phyloP scores from a whole-genome alignment of 768 basidiomycete genomes.

The Kwoniella newhampshirensis region DNA sequence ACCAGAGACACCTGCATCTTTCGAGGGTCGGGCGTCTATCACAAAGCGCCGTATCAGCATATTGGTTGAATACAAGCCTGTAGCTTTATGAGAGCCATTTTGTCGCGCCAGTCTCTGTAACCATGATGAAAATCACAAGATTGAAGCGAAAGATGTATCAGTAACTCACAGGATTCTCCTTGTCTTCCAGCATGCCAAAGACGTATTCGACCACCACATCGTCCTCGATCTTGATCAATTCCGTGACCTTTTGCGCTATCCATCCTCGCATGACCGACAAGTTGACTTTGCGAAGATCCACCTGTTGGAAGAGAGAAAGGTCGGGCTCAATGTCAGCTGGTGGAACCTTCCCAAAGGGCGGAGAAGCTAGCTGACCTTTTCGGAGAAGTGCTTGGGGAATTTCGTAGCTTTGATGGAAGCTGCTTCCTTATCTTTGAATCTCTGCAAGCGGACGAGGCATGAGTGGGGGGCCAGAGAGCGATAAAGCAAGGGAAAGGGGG shows the following conservation, averaged over 20 bases:
- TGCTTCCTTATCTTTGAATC: conserved; percentile 92
- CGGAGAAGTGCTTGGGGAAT: conserved; percentile 83
- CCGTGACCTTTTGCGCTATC: conserved; percentile 80
- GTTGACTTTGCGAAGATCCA: conserved; percentile 95
- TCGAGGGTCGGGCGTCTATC: conserved; percentile 80
- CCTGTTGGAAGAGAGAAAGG: conserved; percentile 57
- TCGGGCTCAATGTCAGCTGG: background rate
- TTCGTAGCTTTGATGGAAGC: conserved; percentile 85
- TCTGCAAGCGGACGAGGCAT: conserved; percentile 38
- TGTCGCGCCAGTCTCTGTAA: too few relatives aligned
- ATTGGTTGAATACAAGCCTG: background rate
- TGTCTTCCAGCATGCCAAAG: conserved; percentile 88
- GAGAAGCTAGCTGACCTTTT: conserved; percentile 61
- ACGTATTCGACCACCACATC: conserved; percentile 96
- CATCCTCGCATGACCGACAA: conserved; percentile 86
- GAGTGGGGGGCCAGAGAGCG: background rate
- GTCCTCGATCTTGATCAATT: conserved; percentile 90
- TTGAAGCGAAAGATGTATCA: background rate
- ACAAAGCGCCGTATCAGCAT: conserved; percentile 3
- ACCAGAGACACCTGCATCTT: conserved; percentile 94
- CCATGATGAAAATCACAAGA: too few relatives aligned
- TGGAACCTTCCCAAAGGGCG: background rate
- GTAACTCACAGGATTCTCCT: conserved; percentile 69
- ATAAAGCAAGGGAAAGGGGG: background rate
- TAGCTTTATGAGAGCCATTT: background rate